These are phyloP conservation scores for Macadamia integrifolia DNA, from an alignment of 164 flowering plant genomes.

Conservation along the genomic window DNA sequence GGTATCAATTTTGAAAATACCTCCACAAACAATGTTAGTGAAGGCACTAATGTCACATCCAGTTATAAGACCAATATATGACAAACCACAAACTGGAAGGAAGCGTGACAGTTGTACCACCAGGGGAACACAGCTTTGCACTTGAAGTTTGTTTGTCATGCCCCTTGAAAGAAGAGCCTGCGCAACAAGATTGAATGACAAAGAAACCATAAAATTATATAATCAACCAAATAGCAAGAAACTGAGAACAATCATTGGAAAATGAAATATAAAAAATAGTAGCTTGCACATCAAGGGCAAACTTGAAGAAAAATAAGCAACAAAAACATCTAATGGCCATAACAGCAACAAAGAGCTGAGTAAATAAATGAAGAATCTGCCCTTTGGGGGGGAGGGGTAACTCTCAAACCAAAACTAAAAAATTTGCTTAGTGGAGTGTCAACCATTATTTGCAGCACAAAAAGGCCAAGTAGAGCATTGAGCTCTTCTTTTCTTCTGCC, in stretches of 20 bases:
- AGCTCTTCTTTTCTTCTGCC: slow-evolving; percentile 42
- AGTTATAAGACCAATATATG: slow-evolving; percentile 60
- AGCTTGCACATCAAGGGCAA: neutral
- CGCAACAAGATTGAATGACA: slow-evolving; percentile 10
- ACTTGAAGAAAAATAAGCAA: neutral
- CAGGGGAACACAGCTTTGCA: slow-evolving; percentile 29
- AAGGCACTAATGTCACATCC: slow-evolving; percentile 47
- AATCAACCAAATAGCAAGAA: no score
- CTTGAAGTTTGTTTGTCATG: slow-evolving; percentile 21
- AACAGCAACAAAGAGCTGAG: neutral
- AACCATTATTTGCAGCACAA: slow-evolving; percentile 71
- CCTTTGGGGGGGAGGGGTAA: neutral
- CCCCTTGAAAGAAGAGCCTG: slow-evolving; percentile 61
- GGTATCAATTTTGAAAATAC: slow-evolving; percentile 23
- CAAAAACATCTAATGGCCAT: no score
- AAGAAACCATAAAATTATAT: neutral
- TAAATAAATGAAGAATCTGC: neutral
- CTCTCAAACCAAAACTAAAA: slow-evolving; percentile 2
- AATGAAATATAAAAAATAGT: neutral
- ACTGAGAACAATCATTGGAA: neutral
- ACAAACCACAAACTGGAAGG: slow-evolving; percentile 52
- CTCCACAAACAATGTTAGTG: slow-evolving; percentile 29
- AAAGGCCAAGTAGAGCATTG: slow-evolving; percentile 64
- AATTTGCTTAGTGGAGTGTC: slow-evolving; percentile 5
- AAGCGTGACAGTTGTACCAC: slow-evolving; percentile 41